Evolutionary conservation across 2,329 filamentous ascomycete genomes (phyloP).

Genomic region (Diaporthe batatas): DNA sequence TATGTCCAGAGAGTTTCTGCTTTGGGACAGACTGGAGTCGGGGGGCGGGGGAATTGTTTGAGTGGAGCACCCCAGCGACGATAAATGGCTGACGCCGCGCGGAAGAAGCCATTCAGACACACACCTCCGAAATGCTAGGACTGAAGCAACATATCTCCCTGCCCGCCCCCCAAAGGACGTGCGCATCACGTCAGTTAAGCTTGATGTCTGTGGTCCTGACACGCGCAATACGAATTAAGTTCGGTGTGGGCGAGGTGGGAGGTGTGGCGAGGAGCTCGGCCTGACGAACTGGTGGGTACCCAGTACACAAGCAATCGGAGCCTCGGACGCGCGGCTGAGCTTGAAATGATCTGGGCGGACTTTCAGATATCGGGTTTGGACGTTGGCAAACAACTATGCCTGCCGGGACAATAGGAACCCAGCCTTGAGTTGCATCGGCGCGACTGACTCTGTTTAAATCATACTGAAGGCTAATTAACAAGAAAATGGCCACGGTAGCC

Average conservation of each 20-base stretch:
- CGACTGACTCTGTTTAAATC: constrained; percentile 21
- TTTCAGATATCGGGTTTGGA: neutral
- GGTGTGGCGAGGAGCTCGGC: constrained; percentile 14
- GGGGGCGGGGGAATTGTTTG: constrained; percentile 9
- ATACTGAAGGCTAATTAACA: constrained; percentile 24
- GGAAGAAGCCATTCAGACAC: constrained; percentile 31
- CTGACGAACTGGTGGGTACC: constrained; percentile 32
- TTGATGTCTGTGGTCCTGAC: constrained; percentile 34
- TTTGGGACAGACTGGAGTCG: constrained; percentile 14
- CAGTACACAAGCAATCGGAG: constrained; percentile 8
- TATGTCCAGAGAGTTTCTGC: constrained; percentile 2
- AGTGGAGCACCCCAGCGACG: constrained; percentile 18
- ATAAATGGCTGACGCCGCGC: constrained; percentile 12
- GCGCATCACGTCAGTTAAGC: constrained; percentile 35
- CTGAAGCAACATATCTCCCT: neutral
- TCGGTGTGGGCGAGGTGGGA: constrained; percentile 8
- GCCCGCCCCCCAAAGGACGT: constrained; percentile 19
- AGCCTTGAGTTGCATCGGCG: constrained; percentile 11
- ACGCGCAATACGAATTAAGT: constrained; percentile 33
- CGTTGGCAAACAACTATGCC: neutral
- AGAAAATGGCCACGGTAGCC: constrained; percentile 23
- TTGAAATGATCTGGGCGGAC: constrained; percentile 12
- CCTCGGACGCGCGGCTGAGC: constrained; percentile 34
- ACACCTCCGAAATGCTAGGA: neutral
- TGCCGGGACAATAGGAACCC: neutral